A percentile compares a stretch with the other conserved stretches of the same genome.
phyloP scores from a whole-genome alignment of 192 early-diverging fungal genomes.

The Ambispora gerdemannii region DNA sequence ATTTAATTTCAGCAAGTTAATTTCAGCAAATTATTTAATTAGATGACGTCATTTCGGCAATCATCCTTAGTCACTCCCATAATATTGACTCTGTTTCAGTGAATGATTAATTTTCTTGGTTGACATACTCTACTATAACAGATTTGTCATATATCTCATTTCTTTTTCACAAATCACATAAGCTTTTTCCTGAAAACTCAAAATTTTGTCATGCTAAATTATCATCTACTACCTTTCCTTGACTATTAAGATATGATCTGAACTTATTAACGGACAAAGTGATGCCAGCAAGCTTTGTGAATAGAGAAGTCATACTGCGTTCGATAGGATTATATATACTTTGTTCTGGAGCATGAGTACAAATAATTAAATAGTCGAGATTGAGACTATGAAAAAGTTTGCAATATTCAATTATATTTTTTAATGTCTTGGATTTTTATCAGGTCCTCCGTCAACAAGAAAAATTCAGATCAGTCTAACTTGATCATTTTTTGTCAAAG shows the following conservation, averaged over 20 bases:
- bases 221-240: not conserved
- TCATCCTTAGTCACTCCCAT: too few species aligned
- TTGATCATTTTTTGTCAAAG: not conserved
- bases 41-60: too few species aligned
- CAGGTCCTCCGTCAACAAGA: not conserved
- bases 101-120: not conserved
- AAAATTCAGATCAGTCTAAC: not conserved
- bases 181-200: not conserved
- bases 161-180: not conserved
- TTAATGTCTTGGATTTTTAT: conserved; percentile 3
- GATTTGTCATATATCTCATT: not conserved
- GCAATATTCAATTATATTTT: conserved; percentile 3
- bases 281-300: not conserved
- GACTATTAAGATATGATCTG: not conserved
- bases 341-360: not conserved
- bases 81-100: not conserved
- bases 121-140: not conserved
- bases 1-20: too few species aligned
- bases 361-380: not conserved
- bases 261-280: not conserved
- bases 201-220: not conserved
- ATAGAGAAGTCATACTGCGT: not conserved
- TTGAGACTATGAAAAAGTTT: not conserved
- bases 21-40: too few species aligned
- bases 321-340: conserved; percentile 1